Conservation (phyloP, 192 early-diverging fungal species). For the Coemansia sp. region DNA sequence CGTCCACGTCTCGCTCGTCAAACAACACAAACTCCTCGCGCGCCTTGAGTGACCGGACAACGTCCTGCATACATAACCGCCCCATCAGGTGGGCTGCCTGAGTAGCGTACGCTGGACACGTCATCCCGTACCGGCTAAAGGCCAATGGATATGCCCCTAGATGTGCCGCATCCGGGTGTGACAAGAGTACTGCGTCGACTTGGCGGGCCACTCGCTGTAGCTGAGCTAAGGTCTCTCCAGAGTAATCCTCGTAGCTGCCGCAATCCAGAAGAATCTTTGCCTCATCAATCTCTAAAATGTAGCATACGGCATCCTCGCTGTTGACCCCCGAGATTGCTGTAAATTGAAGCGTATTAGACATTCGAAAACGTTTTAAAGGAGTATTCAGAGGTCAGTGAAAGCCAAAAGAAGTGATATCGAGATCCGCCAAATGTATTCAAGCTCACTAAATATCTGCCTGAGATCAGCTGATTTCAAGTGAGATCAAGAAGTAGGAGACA, state of each 20-base stretch:
- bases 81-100: slow-evolving; percentile 94
- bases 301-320: slow-evolving; percentile 85
- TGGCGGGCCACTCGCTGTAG: slow-evolving; percentile 83
- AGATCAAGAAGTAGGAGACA: too few species aligned
- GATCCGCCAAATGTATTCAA: too few species aligned
- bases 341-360: slow-evolving; percentile 72
- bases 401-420: not conserved
- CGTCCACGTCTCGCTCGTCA: slow-evolving; percentile 76
- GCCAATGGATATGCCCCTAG: slow-evolving; percentile 88
- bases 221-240: slow-evolving; percentile 66
- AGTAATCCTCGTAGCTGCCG: slow-evolving; percentile 83
- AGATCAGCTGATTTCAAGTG: too few species aligned
- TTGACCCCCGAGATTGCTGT: slow-evolving; percentile 85
- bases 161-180: slow-evolving; percentile 87
- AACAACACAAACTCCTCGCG: slow-evolving; percentile 78
- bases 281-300: slow-evolving; percentile 90
- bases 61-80: slow-evolving; percentile 79
- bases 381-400: not conserved
- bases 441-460: too few species aligned
- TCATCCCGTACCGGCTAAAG: slow-evolving; percentile 71
- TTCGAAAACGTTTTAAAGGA: slow-evolving; percentile 13
- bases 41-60: slow-evolving; percentile 68
- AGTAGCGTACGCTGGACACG: slow-evolving; percentile 88
- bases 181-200: slow-evolving; percentile 87
- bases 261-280: slow-evolving; percentile 95